Base-by-base conservation (phyloP, 208 protist species). In the Trichomonas tenax region DNA sequence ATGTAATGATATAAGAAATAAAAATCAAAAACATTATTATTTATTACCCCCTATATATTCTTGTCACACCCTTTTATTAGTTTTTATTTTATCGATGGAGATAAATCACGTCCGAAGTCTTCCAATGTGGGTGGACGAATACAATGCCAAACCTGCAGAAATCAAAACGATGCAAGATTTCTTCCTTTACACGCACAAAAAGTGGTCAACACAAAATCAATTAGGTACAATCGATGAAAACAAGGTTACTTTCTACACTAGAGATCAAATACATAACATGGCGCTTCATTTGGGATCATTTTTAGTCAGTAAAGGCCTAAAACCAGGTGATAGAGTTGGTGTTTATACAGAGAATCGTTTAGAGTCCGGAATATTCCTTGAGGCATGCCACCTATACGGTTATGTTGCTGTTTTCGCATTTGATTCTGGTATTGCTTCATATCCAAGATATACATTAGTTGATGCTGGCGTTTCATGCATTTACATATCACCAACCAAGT, bases 161-260 rank as follows among this genome's bases (percentile, higher is more conserved):
- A 41, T 93, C 17, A 9, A 93, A 93, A 93, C 86, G 2, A 93
- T 93, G 86, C 86, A 93, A 51, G 86, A 93, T 93, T 93, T 93
- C 46, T 93, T 48, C 44, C 11, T 93, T 9, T 93, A 44, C 9
- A 93, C 86, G 0, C 17, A 93, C n/a, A 93, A 93, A 58, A 93
- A 93, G 38, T 44, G 46, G 17, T 11, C 40, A 15, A n/a, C 40
- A 38, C 17, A 48, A 38, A 41, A 41, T n/a, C 44, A 93, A 48
- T 34, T 93, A 38, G 86, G 86, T 3, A 93, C 8, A 38, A 48
- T 93, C 31, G 40, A 23, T 38, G 44, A 93, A 31, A 26, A 93
- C 34, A 34, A 51, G 38, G 10, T 40, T 26, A 58, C 51, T 51
- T 34, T 48, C 8, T 38, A 48, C 0, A 93, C 86, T 11, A 41